Conservation (phyloP, 495 filamentous ascomycete genomes). For the Trichocladium antarcticum region DNA sequence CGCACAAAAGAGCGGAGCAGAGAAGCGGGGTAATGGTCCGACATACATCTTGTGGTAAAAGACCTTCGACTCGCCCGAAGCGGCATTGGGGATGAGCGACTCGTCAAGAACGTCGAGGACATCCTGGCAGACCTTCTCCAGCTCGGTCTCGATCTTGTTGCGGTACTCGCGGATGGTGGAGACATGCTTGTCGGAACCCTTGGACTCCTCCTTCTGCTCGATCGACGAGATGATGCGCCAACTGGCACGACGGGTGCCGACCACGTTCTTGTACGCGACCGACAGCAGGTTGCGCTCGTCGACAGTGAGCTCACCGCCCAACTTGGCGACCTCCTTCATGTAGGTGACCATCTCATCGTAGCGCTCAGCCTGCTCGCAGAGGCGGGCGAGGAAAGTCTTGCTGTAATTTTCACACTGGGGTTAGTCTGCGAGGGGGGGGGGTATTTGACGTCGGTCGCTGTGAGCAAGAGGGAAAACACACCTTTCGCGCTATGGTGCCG, state of each 20-base stretch:
- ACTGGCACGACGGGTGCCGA: constrained; percentile 94
- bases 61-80: constrained; percentile 97
- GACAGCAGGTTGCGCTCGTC: constrained; percentile 99
- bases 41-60: constrained; percentile 99
- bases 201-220: constrained; percentile 99
- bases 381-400: constrained; percentile 99
- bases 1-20: too few relatives aligned
- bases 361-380: constrained; percentile 99
- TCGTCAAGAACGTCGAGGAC: constrained; percentile 94
- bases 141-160: constrained; percentile 95
- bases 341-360: constrained; percentile 99
- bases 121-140: constrained; percentile 98
- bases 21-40: constrained; percentile 3
- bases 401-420: constrained; percentile 40
- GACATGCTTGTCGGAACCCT: constrained; percentile 97
- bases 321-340: constrained; percentile 99
- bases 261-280: constrained; percentile 99
- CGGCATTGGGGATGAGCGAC: constrained; percentile 91
- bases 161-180: constrained; percentile 93
- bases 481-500: constrained; percentile 65
- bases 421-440: constrained; percentile 17
- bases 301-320: constrained; percentile 90
- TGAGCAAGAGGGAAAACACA: constrained; percentile 31
- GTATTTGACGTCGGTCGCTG: constrained; percentile 2
- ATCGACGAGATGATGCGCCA: constrained; percentile 99